Evolutionary conservation across 371 early-diverging fungal species (phyloP).

Genomic region (Rhizomucor pusillus): DNA sequence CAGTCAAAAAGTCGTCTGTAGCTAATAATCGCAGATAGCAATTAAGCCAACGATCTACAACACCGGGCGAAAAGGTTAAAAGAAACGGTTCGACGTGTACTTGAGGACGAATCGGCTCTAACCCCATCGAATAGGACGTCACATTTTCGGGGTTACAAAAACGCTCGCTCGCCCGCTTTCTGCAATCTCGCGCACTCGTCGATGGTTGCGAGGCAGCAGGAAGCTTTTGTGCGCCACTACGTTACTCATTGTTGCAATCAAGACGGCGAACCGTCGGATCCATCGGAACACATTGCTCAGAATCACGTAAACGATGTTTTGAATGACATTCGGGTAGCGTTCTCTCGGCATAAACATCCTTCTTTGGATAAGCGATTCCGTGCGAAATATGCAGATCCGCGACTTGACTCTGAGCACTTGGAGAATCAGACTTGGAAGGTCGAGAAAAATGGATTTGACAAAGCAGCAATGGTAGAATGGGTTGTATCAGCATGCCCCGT

Average conservation of each 20-base stretch:
- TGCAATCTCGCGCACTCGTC: too few relatives aligned
- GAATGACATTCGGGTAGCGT: slow-evolving; percentile 1
- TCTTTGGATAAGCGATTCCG: slow-evolving; percentile 2
- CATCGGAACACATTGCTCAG: background rate
- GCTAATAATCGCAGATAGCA: too few relatives aligned
- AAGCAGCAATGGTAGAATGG: slow-evolving; percentile 24
- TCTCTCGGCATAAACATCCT: slow-evolving; percentile 8
- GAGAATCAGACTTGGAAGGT: slow-evolving; percentile 34
- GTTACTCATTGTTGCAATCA: background rate
- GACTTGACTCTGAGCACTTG: slow-evolving; percentile 12
- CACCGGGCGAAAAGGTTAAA: too few relatives aligned
- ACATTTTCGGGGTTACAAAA: too few relatives aligned
- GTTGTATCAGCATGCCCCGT: slow-evolving; percentile 18
- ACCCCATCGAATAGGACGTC: too few relatives aligned
- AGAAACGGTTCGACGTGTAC: too few relatives aligned
- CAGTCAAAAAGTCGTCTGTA: too few relatives aligned
- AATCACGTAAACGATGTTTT: slow-evolving; percentile 3
- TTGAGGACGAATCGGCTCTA: too few relatives aligned
- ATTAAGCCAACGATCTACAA: too few relatives aligned
- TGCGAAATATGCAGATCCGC: slow-evolving; percentile 18
- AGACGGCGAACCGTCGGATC: background rate
- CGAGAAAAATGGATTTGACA: slow-evolving; percentile 11
- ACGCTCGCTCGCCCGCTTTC: too few relatives aligned
- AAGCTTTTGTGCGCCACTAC: slow-evolving; percentile 3
- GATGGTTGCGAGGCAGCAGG: too few relatives aligned